Evolutionary conservation across 2,329 filamentous ascomycete species (phyloP).

Genomic region (Colletotrichum paranaense): DNA sequence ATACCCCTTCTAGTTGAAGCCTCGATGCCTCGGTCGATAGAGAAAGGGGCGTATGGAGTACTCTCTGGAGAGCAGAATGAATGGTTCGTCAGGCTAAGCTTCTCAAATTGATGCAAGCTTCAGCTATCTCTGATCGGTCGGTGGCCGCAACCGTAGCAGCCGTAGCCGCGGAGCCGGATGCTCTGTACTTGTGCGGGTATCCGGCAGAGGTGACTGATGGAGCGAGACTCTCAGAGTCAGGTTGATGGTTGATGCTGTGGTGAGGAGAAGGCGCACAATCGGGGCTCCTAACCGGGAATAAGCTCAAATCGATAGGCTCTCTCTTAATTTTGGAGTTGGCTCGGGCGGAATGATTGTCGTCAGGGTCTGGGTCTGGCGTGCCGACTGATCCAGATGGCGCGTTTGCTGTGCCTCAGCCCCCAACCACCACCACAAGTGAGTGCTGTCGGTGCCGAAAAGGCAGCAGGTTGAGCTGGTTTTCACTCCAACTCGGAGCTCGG

Average conservation of each 20-base stretch:
- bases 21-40: background rate
- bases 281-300: conserved; percentile 20
- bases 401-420: conserved; percentile 15
- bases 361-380: conserved; percentile 22
- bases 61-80: background rate
- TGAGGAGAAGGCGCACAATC: background rate
- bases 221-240: background rate
- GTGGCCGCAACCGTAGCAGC: background rate
- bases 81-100: background rate
- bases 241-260: background rate
- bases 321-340: background rate
- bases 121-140: background rate
- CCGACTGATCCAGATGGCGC: conserved; percentile 31
- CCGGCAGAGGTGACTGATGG: conserved; percentile 15
- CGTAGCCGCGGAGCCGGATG: background rate
- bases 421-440: background rate
- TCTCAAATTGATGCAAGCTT: background rate
- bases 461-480: background rate
- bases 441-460: background rate
- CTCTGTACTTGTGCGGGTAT: conserved; percentile 7
- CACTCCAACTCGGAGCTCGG: conserved; percentile 3
- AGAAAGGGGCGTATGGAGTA: background rate
- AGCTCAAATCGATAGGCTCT: conserved; percentile 13
- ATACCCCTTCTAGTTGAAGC: background rate
- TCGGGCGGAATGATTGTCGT: conserved; percentile 15